A percentile compares a stretch with the other conserved stretches of the same genome.
Conservation (phyloP, 1,284 basidiomycete species). For the Ganoderma lingzhi region DNA sequence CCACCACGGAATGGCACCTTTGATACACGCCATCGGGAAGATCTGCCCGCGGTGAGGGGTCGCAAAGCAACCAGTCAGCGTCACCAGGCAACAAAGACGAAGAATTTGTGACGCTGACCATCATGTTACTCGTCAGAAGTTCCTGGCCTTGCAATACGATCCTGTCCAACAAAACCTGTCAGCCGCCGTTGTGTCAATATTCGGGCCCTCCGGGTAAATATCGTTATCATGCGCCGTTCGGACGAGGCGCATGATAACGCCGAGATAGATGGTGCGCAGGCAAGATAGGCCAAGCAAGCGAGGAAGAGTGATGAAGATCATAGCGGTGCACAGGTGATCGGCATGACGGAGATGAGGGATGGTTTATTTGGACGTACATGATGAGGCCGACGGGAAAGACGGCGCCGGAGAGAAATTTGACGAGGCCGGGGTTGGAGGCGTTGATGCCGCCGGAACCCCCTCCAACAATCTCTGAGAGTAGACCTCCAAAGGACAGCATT, state of each 20-base stretch:
- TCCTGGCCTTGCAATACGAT: constrained; percentile 77
- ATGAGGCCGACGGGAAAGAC: constrained; percentile 81
- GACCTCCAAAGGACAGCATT: constrained; percentile 78
- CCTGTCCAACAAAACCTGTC: constrained; percentile 48
- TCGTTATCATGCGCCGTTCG: not conserved
- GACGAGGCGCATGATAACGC: not conserved
- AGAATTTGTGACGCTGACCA: constrained; percentile 53
- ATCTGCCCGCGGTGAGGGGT: constrained; percentile 47
- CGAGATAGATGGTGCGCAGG: not conserved
- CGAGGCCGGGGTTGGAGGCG: constrained; percentile 66
- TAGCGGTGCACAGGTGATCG: not conserved
- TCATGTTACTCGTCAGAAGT: constrained; percentile 78
- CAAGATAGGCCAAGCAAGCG: not conserved
- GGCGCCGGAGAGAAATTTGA: constrained; percentile 70
- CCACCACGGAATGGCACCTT: constrained; percentile 73
- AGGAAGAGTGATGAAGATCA: not conserved
- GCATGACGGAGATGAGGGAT: not conserved
- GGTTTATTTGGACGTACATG: constrained; percentile 55
- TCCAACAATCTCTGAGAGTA: constrained; percentile 65
- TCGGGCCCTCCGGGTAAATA: not conserved
- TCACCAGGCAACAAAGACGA: not conserved
- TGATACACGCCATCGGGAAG: constrained; percentile 73
- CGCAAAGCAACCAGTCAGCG: not conserved
- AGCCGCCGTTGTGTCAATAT: constrained; percentile 17
- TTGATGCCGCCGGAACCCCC: constrained; percentile 65